A percentile compares a stretch with the other conserved stretches of the same genome.
Conservation (phyloP, 1,139 yeast species). For the Taphrina flavorubra region DNA sequence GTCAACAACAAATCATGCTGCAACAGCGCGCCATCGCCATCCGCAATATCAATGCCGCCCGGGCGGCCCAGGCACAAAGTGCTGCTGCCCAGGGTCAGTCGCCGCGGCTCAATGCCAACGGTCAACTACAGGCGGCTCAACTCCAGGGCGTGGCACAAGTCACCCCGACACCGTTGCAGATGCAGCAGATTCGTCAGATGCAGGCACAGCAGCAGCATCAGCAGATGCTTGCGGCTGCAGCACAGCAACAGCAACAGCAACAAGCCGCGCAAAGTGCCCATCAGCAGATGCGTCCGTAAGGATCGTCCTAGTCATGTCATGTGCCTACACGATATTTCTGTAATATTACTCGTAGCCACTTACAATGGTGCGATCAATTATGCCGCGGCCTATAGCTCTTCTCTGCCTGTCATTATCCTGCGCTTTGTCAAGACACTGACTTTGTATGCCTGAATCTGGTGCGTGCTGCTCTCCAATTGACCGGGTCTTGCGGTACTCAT, state of each 20-base stretch:
- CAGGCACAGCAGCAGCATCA: slow-evolving; percentile 41
- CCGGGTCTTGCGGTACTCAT: not conserved
- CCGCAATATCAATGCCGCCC: slow-evolving; percentile 28
- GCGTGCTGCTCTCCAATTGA: too few species aligned
- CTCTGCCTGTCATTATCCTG: too few species aligned
- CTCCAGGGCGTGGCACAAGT: slow-evolving; percentile 27
- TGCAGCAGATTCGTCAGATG: slow-evolving; percentile 39
- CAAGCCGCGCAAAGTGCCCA: slow-evolving; percentile 24
- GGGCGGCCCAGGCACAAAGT: slow-evolving; percentile 29
- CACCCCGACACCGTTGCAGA: slow-evolving; percentile 35
- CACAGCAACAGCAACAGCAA: slow-evolving; percentile 2
- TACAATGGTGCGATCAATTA: too few species aligned
- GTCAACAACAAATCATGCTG: slow-evolving; percentile 35
- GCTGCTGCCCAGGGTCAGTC: not conserved
- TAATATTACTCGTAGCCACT: too few species aligned
- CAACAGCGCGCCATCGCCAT: slow-evolving; percentile 39
- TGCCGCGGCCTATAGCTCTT: too few species aligned
- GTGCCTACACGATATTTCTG: too few species aligned
- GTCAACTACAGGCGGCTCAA: slow-evolving; percentile 36
- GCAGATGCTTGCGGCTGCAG: slow-evolving; percentile 21
- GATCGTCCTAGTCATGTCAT: too few species aligned
- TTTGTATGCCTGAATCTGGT: too few species aligned
- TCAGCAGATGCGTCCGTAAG: slow-evolving; percentile 19
- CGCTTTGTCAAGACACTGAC: too few species aligned
- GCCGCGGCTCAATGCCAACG: slow-evolving; percentile 15